These are phyloP conservation scores for Musa acuminata DNA, from an alignment of 176 grass and related monocot genomes.

Conservation along the genomic window DNA sequence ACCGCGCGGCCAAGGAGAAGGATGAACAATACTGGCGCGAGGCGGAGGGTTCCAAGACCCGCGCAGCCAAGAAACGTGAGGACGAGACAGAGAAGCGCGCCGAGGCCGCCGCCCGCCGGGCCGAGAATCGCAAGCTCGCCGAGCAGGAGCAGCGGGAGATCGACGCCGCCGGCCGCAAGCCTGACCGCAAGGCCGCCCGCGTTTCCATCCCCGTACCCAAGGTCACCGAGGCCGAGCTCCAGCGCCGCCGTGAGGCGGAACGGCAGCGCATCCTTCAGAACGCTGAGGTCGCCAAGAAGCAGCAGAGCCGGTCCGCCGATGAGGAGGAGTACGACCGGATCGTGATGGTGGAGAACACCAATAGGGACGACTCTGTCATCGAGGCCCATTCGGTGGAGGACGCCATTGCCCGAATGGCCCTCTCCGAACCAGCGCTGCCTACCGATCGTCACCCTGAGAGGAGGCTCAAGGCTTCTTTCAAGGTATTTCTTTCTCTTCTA, in stretches of 20 bases:
- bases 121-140: background rate
- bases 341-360: conserved; percentile 77
- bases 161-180: conserved; percentile 22
- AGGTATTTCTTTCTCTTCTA: conserved; percentile 31
- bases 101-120: background rate
- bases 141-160: background rate
- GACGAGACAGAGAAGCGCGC: background rate
- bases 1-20: conserved; percentile 39
- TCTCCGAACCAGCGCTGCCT: conserved; percentile 31
- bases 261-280: conserved; percentile 40
- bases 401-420: conserved; percentile 52
- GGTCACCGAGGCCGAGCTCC: conserved; percentile 74
- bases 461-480: conserved; percentile 77
- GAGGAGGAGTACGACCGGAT: conserved; percentile 87
- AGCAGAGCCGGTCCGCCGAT: conserved; percentile 41
- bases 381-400: conserved; percentile 79
- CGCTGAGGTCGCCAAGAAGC: conserved; percentile 59
- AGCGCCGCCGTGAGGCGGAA: conserved; percentile 56
- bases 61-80: conserved; percentile 49
- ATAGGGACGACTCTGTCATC: conserved; percentile 81
- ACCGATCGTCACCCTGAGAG: conserved; percentile 83
- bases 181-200: conserved; percentile 55
- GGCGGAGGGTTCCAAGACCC: conserved; percentile 76
- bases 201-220: conserved; percentile 42
- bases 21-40: conserved; percentile 82